Evolutionary conservation across 345 rosid genomes (phyloP).

Genomic region (Eucalyptus lansdowneana): DNA sequence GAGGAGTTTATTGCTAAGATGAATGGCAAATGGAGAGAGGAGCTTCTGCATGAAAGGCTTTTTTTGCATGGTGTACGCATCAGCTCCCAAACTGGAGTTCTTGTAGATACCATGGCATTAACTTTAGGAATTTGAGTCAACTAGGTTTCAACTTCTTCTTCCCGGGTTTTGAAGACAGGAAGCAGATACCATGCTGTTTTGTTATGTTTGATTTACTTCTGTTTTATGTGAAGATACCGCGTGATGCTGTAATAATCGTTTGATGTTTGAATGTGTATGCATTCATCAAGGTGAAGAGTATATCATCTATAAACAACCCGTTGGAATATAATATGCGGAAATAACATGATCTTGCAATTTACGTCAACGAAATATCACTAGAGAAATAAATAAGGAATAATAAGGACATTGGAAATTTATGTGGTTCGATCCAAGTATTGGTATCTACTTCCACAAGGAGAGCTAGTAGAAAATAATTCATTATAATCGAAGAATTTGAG

Average conservation of each 20-base stretch:
- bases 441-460: accelerated
- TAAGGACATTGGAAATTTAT: accelerated
- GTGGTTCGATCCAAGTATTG: too few relatives aligned
- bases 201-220: not conserved
- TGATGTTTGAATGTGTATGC: not conserved
- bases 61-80: not conserved
- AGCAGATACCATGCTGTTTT: not conserved
- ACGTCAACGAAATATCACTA: too few relatives aligned
- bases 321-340: too few relatives aligned
- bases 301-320: not conserved
- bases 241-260: not conserved
- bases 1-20: not conserved
- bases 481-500: accelerated
- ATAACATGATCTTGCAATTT: accelerated
- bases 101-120: not conserved
- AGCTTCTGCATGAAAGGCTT: not conserved
- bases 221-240: not conserved
- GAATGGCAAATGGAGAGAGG: not conserved
- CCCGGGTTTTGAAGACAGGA: not conserved
- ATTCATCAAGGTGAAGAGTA: not conserved
- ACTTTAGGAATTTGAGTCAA: not conserved
- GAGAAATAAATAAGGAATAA: accelerated
- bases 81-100: not conserved
- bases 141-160: not conserved
- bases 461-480: accelerated